Evolutionary conservation across 192 early-diverging fungal species (phyloP).

Genomic region (Chytriomyces hyalinus): DNA sequence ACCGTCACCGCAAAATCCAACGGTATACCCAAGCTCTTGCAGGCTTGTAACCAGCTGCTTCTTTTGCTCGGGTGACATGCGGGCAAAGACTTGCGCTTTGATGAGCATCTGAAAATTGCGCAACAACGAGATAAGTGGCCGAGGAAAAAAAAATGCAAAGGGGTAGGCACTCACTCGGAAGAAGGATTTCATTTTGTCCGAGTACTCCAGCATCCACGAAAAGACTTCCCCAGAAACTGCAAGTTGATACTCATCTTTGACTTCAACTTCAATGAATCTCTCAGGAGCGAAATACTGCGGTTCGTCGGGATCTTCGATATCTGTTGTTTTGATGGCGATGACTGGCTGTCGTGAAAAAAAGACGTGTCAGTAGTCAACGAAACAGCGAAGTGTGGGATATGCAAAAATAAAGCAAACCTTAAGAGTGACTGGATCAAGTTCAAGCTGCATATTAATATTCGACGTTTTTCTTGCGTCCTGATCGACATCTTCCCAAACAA

Average conservation of each 20-base stretch:
- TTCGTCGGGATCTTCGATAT: constrained; percentile 23
- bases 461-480: constrained; percentile 53
- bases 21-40: constrained; percentile 89
- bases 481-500: constrained; percentile 79
- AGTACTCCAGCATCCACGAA: constrained; percentile 90
- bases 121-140: constrained; percentile 5
- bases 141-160: neutral
- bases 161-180: neutral
- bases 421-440: constrained; percentile 40
- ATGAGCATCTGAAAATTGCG: constrained; percentile 73
- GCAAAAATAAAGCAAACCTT: constrained; percentile 17
- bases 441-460: constrained; percentile 55
- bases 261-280: constrained; percentile 34
- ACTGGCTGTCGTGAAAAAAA: constrained; percentile 17
- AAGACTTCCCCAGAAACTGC: constrained; percentile 97
- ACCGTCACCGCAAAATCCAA: constrained; percentile 99
- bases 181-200: constrained; percentile 30
- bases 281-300: constrained; percentile 17
- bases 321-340: constrained; percentile 29
- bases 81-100: constrained; percentile 90
- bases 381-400: neutral
- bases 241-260: constrained; percentile 68
- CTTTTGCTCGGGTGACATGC: constrained; percentile 99
- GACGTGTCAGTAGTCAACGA: neutral
- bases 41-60: constrained; percentile 89